Evolutionary conservation across 1,139 yeast species (phyloP), one percentile per base, ranked within the genome.

Genomic region (Scheffersomyces illinoinensis): DNA sequence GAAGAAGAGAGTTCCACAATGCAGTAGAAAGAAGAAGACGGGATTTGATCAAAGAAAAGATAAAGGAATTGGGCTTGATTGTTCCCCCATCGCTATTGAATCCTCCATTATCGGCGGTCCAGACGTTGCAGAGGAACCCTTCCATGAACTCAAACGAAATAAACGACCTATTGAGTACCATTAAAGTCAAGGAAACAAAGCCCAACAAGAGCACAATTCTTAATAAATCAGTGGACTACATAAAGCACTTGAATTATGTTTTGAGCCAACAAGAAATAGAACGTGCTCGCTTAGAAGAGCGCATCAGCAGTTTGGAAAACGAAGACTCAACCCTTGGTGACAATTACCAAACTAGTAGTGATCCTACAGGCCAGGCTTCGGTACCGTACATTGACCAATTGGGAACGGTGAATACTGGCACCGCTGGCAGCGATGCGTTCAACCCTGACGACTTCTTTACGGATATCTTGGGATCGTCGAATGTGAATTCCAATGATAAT

Each of bases 1-100:
- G 95, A 66, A 81, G 93, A 66, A 77, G 93, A 62, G 93, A 89
- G 68, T 86, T 89, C 65, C 96, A 90, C 68, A 90, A 90, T 69
- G 95, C 93, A 0, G 96, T 90, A 5, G 96, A 90, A 71, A 79
- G 95, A 68, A 81, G 93, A 70, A 81, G 96, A 71, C 79, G 96
- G 64, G 96, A 90, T 68, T 76, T 90, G 65, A 90, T 90, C 64
- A 90, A 90, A 70, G 90, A 88, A 67, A 84, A 89, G 66, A 89
- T 90, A 61, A 88, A 88, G 68, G 93, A 89, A 62, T 73, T 90
- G 62, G 92, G 93, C 1, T 73, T 82, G 46, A 77, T 89, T 54
- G 91, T 89, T 0, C 96, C 96, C 0, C 92, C 92, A 1, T 82
- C 90, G 4, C 71, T 90, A 64, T 72, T 89, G 46, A 83, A 85